A percentile compares a stretch with the other conserved stretches of the same genome.
Evolutionary conservation across 129 eudicot species (phyloP).

Genomic region (Pittosporum tobira): DNA sequence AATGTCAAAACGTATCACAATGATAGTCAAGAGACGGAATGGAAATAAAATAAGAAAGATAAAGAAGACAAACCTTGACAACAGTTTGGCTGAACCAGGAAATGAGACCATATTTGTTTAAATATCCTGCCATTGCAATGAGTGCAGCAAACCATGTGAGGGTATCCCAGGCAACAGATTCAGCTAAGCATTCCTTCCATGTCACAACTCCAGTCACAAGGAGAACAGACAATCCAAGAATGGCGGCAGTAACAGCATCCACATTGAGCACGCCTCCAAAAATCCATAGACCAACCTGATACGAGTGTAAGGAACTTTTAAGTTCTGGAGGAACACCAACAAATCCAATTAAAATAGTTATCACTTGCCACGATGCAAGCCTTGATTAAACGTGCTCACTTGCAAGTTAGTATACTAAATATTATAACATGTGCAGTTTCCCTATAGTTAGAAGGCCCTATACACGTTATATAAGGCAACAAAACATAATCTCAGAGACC

Average conservation of each 20-base stretch:
- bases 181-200: constrained; percentile 95
- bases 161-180: constrained; percentile 98
- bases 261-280: constrained; percentile 71
- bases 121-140: constrained; percentile 99
- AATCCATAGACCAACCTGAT: constrained; percentile 93
- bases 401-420: neutral
- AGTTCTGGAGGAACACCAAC: neutral
- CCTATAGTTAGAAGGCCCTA: too few relatives aligned
- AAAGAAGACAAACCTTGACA: constrained; percentile 50
- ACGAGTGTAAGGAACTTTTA: constrained; percentile 4
- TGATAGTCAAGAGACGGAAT: neutral
- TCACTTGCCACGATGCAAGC: neutral
- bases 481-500: too few relatives aligned
- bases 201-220: constrained; percentile 91
- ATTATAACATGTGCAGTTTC: too few relatives aligned
- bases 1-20: too few relatives aligned
- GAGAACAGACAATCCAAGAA: constrained; percentile 89
- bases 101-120: constrained; percentile 95
- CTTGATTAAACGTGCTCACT: neutral
- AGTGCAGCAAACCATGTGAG: constrained; percentile 99
- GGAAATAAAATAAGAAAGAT: neutral
- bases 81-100: constrained; percentile 97
- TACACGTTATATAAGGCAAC: too few relatives aligned
- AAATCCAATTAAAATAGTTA: neutral
- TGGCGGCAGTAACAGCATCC: constrained; percentile 98